Evolutionary conservation across 208 protist genomes (phyloP).

Genomic region (Crithidia acanthocephali): DNA sequence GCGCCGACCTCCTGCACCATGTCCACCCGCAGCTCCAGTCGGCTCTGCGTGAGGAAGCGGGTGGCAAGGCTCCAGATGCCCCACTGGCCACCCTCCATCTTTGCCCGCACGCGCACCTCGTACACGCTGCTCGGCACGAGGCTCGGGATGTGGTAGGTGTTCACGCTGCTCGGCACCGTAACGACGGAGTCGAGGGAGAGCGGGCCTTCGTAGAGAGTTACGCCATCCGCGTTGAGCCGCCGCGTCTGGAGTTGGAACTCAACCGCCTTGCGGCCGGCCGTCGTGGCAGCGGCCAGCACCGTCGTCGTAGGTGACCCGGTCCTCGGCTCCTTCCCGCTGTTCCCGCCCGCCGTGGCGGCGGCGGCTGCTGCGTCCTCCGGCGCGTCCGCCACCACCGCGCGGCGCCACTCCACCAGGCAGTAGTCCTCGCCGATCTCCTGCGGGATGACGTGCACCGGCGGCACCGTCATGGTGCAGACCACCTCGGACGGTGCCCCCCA

Average conservation of each 20-base stretch:
- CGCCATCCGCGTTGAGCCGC: conserved; percentile 62
- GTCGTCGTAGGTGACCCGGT: conserved; percentile 15
- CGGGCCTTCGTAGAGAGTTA: conserved; percentile 53
- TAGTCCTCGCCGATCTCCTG: conserved; percentile 93
- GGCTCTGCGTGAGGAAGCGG: conserved; percentile 85
- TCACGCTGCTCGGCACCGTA: conserved; percentile 48
- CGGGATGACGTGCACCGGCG: conserved; percentile 69
- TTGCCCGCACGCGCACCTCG: conserved; percentile 74
- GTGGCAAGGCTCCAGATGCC: conserved; percentile 84
- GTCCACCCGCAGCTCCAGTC: conserved; percentile 72
- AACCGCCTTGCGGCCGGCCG: conserved; percentile 33
- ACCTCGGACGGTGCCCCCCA: conserved; percentile 73
- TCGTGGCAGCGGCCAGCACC: conserved; percentile 18
- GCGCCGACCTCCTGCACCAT: conserved; percentile 79
- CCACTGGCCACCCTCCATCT: conserved; percentile 76
- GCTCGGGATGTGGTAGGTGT: conserved; percentile 59
- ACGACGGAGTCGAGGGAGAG: conserved; percentile 65
- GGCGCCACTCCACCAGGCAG: conserved; percentile 84
- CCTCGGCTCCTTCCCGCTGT: background rate
- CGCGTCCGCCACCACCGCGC: conserved; percentile 25
- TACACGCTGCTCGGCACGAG: conserved; percentile 90
- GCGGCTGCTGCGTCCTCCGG: background rate
- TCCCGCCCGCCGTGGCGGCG: background rate
- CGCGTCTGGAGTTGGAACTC: conserved; percentile 81
- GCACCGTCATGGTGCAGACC: conserved; percentile 71